phyloP scores from a whole-genome alignment of 1,139 yeast species.

The Magnusiomyces tetraspermus region DNA sequence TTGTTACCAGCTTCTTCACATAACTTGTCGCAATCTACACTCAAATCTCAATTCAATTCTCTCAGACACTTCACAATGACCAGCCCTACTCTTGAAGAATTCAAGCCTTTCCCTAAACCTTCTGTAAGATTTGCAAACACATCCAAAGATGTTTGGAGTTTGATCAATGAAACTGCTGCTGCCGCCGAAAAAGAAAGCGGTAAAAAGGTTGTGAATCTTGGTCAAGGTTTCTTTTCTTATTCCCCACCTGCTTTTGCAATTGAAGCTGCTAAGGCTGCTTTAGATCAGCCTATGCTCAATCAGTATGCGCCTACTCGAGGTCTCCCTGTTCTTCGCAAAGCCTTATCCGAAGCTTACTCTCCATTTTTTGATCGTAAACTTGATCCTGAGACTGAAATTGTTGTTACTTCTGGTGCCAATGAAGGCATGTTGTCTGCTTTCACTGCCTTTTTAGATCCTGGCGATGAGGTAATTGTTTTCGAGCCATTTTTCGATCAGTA shows the following conservation, averaged over 20 bases:
- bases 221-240: conserved; percentile 95
- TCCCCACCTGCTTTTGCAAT: conserved; percentile 87
- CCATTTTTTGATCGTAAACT: conserved; percentile 55
- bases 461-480: conserved; percentile 94
- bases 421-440: conserved; percentile 85
- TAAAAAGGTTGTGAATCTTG: conserved; percentile 71
- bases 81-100: neutral
- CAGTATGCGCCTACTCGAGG: conserved; percentile 93
- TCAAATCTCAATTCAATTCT: neutral
- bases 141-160: conserved; percentile 81
- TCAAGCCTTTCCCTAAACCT: conserved; percentile 19
- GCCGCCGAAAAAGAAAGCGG: conserved; percentile 58
- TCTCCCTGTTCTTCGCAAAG: conserved; percentile 60
- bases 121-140: conserved; percentile 21
- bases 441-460: conserved; percentile 74
- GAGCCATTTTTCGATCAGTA: conserved; percentile 97
- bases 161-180: conserved; percentile 92
- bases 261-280: conserved; percentile 69
- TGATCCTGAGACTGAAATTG: conserved; percentile 50
- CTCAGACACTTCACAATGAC: neutral
- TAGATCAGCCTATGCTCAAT: conserved; percentile 62
- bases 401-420: conserved; percentile 92
- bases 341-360: conserved; percentile 63
- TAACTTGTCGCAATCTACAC: too few species aligned
- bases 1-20: neutral